Base-by-base conservation (phyloP, 2,329 filamentous ascomycete species). In the Fusarium floridanum region DNA sequence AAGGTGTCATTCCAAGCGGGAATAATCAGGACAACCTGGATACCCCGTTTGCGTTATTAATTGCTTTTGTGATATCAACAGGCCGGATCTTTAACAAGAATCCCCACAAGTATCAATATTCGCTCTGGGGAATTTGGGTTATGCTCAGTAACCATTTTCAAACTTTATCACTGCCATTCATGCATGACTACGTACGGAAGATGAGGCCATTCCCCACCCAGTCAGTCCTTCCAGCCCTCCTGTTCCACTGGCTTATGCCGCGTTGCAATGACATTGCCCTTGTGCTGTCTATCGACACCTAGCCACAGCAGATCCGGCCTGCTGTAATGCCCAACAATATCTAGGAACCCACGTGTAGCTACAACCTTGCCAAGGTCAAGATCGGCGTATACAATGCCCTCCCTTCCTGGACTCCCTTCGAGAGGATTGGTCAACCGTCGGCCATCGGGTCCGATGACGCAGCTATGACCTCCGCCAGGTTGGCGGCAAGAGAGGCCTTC, bases 321-420 rank as follows among this genome's bases (percentile, higher is more conserved):
- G 22, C 81, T 81, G 65, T 85, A 81, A 56, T 81, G 80, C 0
- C 77, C 78, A 12, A 79, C 70, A n/a, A 82, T 79, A 29, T 86
- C 84, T 17, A 85, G 80, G 63, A 85, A 84, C 0, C 81, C 81
- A 37, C 83, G 81, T 0, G 82, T 82, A 29, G 82, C 80, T 20
- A 84, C 81, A 20, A 84, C 82, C 41, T 82, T 81, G n/a, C 79
- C 78, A 57, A 90, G 75, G 41, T 89, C 85, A 39, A 90, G 72
- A 61, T 90, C 86, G 1, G 87, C 86, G 65, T 84, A 86, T 27
- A 90, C 70, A n/a, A 90, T 84, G 4, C 85, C 84, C 73, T 90
- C 88, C 0, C 55, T 68, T 24, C 68, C 61, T 1, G 66, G 59
- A 9, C 66, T 65, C 2, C 73, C 76, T 10, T 72, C 70, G 2